Percentiles rank a stretch among this genome's conserved stretches.
Conservation (phyloP, 2,329 filamentous ascomycete genomes). For the Fonsecaea nubica region DNA sequence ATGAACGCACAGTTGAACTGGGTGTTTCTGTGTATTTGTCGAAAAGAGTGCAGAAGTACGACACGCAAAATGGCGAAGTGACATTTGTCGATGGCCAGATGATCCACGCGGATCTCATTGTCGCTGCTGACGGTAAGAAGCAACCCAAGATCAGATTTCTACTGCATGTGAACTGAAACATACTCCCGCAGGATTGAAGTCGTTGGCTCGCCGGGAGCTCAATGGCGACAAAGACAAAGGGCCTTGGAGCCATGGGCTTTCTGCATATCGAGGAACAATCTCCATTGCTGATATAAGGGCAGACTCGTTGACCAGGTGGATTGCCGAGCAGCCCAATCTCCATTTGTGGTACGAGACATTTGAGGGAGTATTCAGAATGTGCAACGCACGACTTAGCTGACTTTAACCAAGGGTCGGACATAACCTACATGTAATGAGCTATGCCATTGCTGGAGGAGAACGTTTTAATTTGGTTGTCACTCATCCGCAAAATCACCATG, state of each 20-base stretch:
- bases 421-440: conserved; percentile 15
- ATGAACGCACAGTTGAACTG: conserved; percentile 14
- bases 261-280: conserved; percentile 12
- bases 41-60: conserved; percentile 11
- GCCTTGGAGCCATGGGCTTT: conserved; percentile 3
- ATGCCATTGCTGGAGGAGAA: conserved; percentile 9
- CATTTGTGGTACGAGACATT: conserved; percentile 3
- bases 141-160: too few relatives aligned
- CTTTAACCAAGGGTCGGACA: conserved; percentile 9
- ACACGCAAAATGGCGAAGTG: conserved; percentile 15
- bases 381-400: not conserved
- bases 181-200: conserved; percentile 1
- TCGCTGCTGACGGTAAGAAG: conserved; percentile 37
- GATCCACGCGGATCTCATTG: conserved; percentile 35
- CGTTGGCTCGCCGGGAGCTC: not conserved
- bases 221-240: conserved; percentile 4
- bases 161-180: not conserved
- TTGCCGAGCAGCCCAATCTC: conserved; percentile 2
- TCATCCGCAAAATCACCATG: conserved; percentile 5
- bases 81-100: conserved; percentile 31
- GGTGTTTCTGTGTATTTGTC: conserved; percentile 17
- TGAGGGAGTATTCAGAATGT: not conserved
- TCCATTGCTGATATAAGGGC: not conserved
- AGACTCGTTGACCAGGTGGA: not conserved
- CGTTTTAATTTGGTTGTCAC: conserved; percentile 17